Evolutionary conservation across 2,329 filamentous ascomycete genomes (phyloP).

Genomic region (Pseudogymnoascus sp.): DNA sequence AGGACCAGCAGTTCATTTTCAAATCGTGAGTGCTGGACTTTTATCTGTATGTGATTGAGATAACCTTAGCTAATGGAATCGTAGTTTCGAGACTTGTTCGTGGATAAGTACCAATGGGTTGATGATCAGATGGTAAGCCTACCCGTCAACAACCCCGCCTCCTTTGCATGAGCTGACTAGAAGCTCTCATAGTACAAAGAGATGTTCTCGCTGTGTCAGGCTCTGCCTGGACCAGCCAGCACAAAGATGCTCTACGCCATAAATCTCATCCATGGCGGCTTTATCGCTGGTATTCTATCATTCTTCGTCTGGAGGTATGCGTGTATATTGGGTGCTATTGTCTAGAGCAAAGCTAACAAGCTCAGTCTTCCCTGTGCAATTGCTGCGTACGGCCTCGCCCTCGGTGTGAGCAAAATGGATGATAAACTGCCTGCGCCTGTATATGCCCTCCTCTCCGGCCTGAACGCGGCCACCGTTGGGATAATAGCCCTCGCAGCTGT

Average conservation of each 20-base stretch:
- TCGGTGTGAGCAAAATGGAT: constrained; percentile 55
- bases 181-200: constrained; percentile 49
- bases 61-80: not conserved
- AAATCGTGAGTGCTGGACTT: constrained; percentile 40
- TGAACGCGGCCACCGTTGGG: constrained; percentile 66
- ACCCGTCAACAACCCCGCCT: not conserved
- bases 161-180: not conserved
- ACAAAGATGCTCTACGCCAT: constrained; percentile 68
- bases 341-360: constrained; percentile 37
- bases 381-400: constrained; percentile 59
- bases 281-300: constrained; percentile 47
- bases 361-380: constrained; percentile 62
- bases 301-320: constrained; percentile 24
- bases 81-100: constrained; percentile 53
- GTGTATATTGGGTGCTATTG: not conserved
- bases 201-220: constrained; percentile 61
- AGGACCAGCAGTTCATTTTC: constrained; percentile 62
- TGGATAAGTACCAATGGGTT: constrained; percentile 53
- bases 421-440: constrained; percentile 51
- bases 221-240: constrained; percentile 57
- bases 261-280: constrained; percentile 53
- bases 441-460: constrained; percentile 61
- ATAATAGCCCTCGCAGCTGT: constrained; percentile 64
- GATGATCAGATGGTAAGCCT: constrained; percentile 48
- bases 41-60: not conserved